These are phyloP conservation scores for Daldinia grandis DNA, from an alignment of 495 filamentous ascomycete genomes.

Conservation along the genomic window DNA sequence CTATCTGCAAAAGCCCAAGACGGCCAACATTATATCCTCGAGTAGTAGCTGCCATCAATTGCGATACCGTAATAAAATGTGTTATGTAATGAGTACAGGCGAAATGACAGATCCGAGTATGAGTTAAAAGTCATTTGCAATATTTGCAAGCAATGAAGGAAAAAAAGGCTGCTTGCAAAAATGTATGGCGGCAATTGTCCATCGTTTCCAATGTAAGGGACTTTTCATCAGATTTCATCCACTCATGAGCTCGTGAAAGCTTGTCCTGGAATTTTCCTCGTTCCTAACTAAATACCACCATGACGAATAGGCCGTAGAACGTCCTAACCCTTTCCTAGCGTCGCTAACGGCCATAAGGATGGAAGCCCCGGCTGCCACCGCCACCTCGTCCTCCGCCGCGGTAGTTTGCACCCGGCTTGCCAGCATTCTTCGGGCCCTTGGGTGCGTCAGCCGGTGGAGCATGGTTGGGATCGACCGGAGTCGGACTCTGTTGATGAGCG, in stretches of 20 bases:
- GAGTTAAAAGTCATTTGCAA: slow-evolving; percentile 28
- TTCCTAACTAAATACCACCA: slow-evolving; percentile 2
- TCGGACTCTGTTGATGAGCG: slow-evolving; percentile 48
- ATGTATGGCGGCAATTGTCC: not conserved
- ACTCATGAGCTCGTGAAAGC: slow-evolving; percentile 32
- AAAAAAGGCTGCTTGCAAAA: not conserved
- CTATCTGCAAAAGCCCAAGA: slow-evolving; percentile 12
- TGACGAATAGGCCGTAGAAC: not conserved
- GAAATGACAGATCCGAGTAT: slow-evolving; percentile 26
- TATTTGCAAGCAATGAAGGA: slow-evolving; percentile 6
- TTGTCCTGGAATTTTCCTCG: slow-evolving; percentile 6
- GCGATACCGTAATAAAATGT: slow-evolving; percentile 19
- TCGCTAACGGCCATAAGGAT: slow-evolving; percentile 70
- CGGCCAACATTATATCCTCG: slow-evolving; percentile 15
- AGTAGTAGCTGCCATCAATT: not conserved
- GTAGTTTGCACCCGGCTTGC: slow-evolving; percentile 92
- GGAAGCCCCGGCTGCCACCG: slow-evolving; percentile 76
- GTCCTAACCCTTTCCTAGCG: not conserved
- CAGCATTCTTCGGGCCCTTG: slow-evolving; percentile 95
- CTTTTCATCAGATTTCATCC: slow-evolving; percentile 18
- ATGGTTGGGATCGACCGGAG: slow-evolving; percentile 51
- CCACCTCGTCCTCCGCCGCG: slow-evolving; percentile 89
- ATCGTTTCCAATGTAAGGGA: slow-evolving; percentile 6
- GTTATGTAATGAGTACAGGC: slow-evolving; percentile 38
- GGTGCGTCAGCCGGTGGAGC: slow-evolving; percentile 93